These are phyloP conservation scores for Stephania japonica DNA, from an alignment of 164 flowering plant genomes.

Conservation along the genomic window DNA sequence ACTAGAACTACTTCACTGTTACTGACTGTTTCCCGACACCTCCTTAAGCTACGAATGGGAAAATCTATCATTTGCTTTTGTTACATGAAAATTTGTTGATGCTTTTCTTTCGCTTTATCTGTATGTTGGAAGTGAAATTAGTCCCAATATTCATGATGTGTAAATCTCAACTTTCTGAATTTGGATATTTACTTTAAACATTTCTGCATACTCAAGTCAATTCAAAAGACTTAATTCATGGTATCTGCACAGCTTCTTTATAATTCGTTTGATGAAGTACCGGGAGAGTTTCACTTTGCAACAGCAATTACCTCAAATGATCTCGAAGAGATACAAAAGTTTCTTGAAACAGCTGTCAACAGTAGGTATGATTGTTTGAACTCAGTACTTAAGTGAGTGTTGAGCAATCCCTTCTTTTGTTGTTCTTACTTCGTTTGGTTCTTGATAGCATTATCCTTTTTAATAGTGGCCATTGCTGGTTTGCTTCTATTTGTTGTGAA, in stretches of 20 bases:
- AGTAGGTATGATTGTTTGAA: constrained; percentile 44
- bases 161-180: background rate
- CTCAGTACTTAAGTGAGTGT: background rate
- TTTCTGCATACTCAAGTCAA: background rate
- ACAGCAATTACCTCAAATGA: constrained; percentile 77
- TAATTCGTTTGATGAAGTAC: constrained; percentile 72
- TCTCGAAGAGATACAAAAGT: constrained; percentile 89
- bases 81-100: background rate
- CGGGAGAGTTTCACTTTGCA: constrained; percentile 80
- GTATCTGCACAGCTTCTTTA: constrained; percentile 63
- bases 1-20: background rate
- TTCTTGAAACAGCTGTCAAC: constrained; percentile 74
- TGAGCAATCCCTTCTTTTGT: background rate
- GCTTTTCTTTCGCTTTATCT: background rate
- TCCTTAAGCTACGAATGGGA: background rate
- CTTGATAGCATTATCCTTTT: too few relatives aligned
- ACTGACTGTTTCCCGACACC: background rate
- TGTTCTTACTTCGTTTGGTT: too few relatives aligned
- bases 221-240: constrained; percentile 3
- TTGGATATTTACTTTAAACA: background rate
- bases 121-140: background rate
- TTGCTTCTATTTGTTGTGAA: background rate
- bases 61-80: background rate
- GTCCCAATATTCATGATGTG: background rate
- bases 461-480: too few relatives aligned